These are phyloP conservation scores for Phytophthora citricola DNA, from an alignment of 352 stramenopile genomes.

Conservation along the genomic window DNA sequence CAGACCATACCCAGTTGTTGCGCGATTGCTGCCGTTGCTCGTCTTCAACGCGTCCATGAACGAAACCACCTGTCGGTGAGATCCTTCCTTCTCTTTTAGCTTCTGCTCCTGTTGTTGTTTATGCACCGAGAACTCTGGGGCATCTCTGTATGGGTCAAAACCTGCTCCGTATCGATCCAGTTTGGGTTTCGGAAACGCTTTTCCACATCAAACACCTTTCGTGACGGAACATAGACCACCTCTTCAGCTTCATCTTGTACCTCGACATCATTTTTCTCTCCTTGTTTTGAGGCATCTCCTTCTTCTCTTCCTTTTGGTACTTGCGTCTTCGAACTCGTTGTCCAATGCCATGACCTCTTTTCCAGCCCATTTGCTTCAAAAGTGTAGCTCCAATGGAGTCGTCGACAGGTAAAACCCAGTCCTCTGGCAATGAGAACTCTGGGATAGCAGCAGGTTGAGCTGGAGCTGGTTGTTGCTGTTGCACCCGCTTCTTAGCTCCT, in stretches of 20 bases:
- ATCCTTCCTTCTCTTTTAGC: conserved; percentile 27
- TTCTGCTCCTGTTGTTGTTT: conserved; percentile 48
- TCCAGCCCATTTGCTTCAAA: conserved; percentile 91
- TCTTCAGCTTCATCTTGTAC: conserved; percentile 35
- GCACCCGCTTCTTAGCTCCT: conserved; percentile 38
- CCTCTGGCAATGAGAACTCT: conserved; percentile 65
- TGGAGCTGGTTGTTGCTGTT: conserved; percentile 23
- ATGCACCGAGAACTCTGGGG: conserved; percentile 72
- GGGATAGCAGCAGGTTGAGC: conserved; percentile 28
- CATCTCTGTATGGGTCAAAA: conserved; percentile 79
- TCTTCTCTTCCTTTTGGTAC: conserved; percentile 26
- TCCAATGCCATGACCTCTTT: conserved; percentile 90
- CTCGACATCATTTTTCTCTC: conserved; percentile 7
- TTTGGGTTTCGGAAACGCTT: conserved; percentile 73
- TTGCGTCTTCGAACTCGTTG: conserved; percentile 65
- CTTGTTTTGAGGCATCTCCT: conserved; percentile 1
- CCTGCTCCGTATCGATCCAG: conserved; percentile 77
- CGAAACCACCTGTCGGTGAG: conserved; percentile 64
- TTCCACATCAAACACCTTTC: conserved; percentile 61
- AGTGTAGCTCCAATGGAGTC: conserved; percentile 87
- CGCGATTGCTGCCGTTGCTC: conserved; percentile 42
- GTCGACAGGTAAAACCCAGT: conserved; percentile 73
- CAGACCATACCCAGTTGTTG: conserved; percentile 64
- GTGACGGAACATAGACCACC: conserved; percentile 60
- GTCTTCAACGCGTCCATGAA: conserved; percentile 74